Conservation (phyloP, 2,329 filamentous ascomycete genomes). For the Sordariomycetes sp. region DNA sequence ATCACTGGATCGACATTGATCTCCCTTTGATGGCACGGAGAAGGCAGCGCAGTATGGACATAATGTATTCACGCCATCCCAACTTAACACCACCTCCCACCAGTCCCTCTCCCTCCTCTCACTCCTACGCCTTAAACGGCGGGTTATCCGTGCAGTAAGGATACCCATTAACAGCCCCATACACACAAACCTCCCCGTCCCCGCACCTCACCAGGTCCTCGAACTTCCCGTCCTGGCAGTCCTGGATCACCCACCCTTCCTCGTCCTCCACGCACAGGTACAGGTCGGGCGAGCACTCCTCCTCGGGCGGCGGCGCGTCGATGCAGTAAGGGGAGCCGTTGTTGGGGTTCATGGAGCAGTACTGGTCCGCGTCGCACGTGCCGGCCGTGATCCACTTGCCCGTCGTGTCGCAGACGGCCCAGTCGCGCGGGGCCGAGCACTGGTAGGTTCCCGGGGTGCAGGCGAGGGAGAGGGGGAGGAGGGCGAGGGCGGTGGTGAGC, state of each 20-base stretch:
- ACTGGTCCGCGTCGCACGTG: conserved; percentile 2
- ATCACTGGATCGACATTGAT: too few species aligned
- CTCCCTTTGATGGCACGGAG: too few species aligned
- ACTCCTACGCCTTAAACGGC: background rate
- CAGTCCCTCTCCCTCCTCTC: background rate
- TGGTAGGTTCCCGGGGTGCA: conserved; percentile 3
- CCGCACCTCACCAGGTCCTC: background rate
- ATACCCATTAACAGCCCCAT: conserved; percentile 5
- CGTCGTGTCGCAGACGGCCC: conserved; percentile 2
- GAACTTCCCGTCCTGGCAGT: conserved; percentile 3
- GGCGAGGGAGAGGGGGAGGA: conserved; percentile 2
- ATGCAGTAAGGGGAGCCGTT: conserved; percentile 8
- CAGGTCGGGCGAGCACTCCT: conserved; percentile 2
- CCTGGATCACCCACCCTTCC: conserved; percentile 5
- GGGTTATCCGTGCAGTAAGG: conserved; percentile 5
- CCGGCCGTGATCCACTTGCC: conserved; percentile 4
- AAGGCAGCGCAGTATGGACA: too few species aligned
- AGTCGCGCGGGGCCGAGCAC: background rate
- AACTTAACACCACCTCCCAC: too few species aligned
- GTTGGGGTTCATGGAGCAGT: conserved; percentile 8
- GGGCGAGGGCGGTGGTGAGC: background rate
- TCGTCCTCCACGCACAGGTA: conserved; percentile 5
- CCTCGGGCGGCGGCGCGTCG: background rate
- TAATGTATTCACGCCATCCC: too few species aligned
- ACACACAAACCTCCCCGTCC: conserved; percentile 4